Percentiles rank a stretch among this genome's conserved stretches.
phyloP scores from a whole-genome alignment of 2,329 filamentous ascomycete genomes.

The Byssoonygena ceratinophila region DNA sequence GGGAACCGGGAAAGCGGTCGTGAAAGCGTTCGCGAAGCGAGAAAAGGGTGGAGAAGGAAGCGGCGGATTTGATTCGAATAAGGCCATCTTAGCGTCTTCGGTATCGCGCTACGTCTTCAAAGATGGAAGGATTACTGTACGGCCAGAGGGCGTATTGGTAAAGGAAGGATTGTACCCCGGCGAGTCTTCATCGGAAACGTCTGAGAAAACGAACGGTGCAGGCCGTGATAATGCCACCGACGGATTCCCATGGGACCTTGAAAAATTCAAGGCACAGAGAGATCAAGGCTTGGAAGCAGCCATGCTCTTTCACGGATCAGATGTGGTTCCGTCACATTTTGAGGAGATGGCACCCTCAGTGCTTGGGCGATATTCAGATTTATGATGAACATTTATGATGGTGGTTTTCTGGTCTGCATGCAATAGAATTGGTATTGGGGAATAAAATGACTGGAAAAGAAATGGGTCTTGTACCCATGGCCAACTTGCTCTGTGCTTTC shows the following conservation, averaged over 20 bases:
- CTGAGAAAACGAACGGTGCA: not conserved
- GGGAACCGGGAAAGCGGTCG: constrained; percentile 19
- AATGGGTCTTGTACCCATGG: too few species aligned
- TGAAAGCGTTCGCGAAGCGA: not conserved
- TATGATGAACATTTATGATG: not conserved
- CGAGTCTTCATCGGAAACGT: not conserved
- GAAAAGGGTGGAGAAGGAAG: not conserved
- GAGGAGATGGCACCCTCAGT: constrained; percentile 3
- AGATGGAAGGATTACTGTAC: constrained; percentile 2
- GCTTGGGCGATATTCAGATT: constrained; percentile 3
- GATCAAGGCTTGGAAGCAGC: not conserved
- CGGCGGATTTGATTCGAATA: not conserved
- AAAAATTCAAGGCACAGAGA: not conserved
- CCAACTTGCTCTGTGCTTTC: not conserved
- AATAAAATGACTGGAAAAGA: too few species aligned
- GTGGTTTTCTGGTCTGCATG: not conserved
- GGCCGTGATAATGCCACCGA: not conserved
- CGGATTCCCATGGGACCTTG: not conserved
- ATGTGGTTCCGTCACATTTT: constrained; percentile 5
- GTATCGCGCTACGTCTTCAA: constrained; percentile 7
- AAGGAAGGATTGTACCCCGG: not conserved
- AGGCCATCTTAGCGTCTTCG: constrained; percentile 3
- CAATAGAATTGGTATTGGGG: too few species aligned
- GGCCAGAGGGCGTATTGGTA: not conserved
- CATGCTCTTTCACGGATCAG: not conserved